Evolutionary conservation across 2,329 filamentous ascomycete genomes (phyloP), one percentile per base, ranked within the genome.

Genomic region (Chlorencoelia australis): DNA sequence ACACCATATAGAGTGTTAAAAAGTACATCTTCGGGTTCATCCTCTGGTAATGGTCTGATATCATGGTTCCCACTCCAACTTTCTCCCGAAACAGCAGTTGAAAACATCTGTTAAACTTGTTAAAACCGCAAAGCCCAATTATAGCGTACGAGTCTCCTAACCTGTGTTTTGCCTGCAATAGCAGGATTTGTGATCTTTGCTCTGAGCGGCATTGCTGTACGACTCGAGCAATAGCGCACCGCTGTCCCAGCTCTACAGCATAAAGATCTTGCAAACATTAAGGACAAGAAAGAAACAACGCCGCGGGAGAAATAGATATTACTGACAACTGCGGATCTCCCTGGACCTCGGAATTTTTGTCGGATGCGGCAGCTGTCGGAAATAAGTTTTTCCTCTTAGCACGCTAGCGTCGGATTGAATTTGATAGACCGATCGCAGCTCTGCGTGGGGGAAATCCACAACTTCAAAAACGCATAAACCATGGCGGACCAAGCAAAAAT

Each of bases 1-100:
- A 96, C 73, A 46, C 91, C 91, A 62, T 91, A 94, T 52, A 82
- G 71, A 56, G 77, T 86, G 61, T 77, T 78, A 71, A 98, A 98
- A 42, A 94, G 69, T 49, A 98, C 91, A 73, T 98, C 91, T 58
- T 94, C 79, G 44, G 79, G 69, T 35, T 87, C 79, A 61, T 95
- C 86, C 40, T 65, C 72, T n/a, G 45, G 40, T 13, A 51, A 24
- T 39, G 57, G 50, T 33, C 37, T 51, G 7, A 47, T 50, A 4
- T 56, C 48, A 21, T 57, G 55, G 33, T 13, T 48, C 26, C 4
- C 33, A 28, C 8, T 33, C 21, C 20, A 27, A 28, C 16, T 18
- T 10, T 22, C 27, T 15, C 14, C 35, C 9, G 36, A 17, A 19
- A 21, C 21, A 26, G 45, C 45, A 17, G 27, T 22, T 30, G 45